Base-by-base conservation (phyloP, 768 basidiomycete genomes). In the Phlebiopsis gigantea region DNA sequence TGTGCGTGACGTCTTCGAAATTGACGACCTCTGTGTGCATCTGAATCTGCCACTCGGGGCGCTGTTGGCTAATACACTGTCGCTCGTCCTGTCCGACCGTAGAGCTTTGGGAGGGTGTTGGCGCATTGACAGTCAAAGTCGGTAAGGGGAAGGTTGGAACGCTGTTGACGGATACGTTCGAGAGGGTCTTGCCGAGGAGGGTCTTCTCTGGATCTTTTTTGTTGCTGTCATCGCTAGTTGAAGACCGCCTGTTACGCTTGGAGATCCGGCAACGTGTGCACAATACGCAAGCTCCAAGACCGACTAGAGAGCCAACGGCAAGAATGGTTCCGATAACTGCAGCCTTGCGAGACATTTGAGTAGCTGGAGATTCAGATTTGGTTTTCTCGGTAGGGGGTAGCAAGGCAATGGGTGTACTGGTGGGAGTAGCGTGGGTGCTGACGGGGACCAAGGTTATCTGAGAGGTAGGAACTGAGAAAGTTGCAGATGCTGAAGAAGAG, bases 1-100 rank as follows among this genome's bases (percentile, higher is more conserved):
- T 61, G 49, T 66, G 65, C 12, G 67, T 66, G 29, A 68, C 64
- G 48, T 66, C 65, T 39, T 68, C 65, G 55, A 62, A 65, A 12
- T 55, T 28, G 28, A n/a, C 34, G 15, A 21, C 30, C 39, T 17
- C 19, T 31, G 19, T 15, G 22, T 41, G n/a, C 1, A 8, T 6
- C 28, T 51, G 50, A 21, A 21, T 51, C 22, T 51, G 50, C 50
- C 31, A 39, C 5, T 1, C 34, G 5, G 21, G 5, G 22, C 31
- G 50, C 22, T 41, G 50, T 26, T 51, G 50, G 3, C 15, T 19
- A 19, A 10, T 22, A 8, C 19, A 41, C 24, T 51, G 31, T 12
- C n/a, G 5, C n/a, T 15, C 24, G 21, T 41, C 50, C 12, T 39
- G 30, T 39, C 6, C 8, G 5, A 12, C 19, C 34, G 8, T 21